phyloP scores from a whole-genome alignment of 1,284 basidiomycete species.

The Papiliotrema laurentii region DNA sequence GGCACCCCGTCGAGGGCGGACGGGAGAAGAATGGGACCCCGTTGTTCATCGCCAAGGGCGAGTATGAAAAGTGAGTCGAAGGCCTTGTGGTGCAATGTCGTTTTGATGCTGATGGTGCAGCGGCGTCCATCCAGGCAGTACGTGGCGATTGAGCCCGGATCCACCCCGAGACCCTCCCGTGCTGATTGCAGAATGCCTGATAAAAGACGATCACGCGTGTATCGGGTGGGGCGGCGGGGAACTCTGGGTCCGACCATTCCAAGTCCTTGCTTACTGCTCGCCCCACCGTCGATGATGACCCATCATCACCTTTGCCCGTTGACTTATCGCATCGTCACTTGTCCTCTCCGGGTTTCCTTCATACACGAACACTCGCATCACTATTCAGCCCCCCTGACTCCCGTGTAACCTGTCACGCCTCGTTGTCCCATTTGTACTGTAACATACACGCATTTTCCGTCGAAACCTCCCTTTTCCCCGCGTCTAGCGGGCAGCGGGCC shows the following conservation, averaged over 20 bases:
- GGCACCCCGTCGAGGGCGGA: conserved; percentile 45
- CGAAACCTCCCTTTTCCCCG: no score
- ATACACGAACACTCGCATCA: not conserved
- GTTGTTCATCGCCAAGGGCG: conserved; percentile 37
- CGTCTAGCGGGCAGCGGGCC: no score
- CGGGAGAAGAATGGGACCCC: conserved; percentile 35
- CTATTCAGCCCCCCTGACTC: not conserved
- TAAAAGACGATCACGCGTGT: conserved; percentile 43
- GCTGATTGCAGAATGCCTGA: conserved; percentile 27
- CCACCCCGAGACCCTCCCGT: not conserved
- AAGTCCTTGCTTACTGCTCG: conserved; percentile 33
- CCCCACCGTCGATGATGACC: conserved; percentile 5
- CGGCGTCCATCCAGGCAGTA: conserved; percentile 41
- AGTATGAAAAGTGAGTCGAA: conserved; percentile 32
- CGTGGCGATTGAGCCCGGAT: conserved; percentile 17
- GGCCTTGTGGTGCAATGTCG: not conserved
- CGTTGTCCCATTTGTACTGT: not conserved
- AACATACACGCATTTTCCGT: no score
- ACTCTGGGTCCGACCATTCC: conserved; percentile 43
- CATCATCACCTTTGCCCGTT: not conserved
- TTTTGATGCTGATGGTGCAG: conserved; percentile 10
- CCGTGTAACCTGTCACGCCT: not conserved
- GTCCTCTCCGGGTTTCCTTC: not conserved
- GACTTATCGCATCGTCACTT: not conserved
- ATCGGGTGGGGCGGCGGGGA: conserved; percentile 44